Evolutionary conservation across 1,139 yeast species (phyloP), one percentile per base, ranked within the genome.

Genomic region (Sugiyamaella neomexicana): DNA sequence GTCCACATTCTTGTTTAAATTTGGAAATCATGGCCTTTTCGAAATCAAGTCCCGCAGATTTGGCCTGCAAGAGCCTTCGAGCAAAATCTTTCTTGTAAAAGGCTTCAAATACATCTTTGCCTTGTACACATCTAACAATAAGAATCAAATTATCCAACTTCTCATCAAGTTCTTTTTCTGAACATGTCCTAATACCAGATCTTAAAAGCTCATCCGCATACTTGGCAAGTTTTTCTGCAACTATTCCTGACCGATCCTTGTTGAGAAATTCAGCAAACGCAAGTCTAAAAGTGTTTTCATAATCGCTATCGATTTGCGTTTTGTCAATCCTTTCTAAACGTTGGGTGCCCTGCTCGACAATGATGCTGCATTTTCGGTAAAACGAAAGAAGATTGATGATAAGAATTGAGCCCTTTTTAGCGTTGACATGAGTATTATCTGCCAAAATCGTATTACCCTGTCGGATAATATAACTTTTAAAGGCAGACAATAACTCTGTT

Each of bases 11-110:
- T 2, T 61, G 58, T 45, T 62, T 63, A 29, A 75, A 58, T 20
- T 61, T 57, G 0, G 60, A 39, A 8, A 74, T 57, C 46, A 72
- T 57, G 8, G 58, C 51, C 7, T 62, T 55, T 52, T 73, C 76
- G 2, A 67, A 62, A 8, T 60, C 63, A 1, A 62, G 50, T 31
- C 65, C 63, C 9, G 64, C 66, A 1, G 69, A 55, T 20, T 67
- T 65, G 25, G 65, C 60, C 17, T 65, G 66, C 2, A 74, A 60
- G 5, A 75, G 58, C n/a, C 78, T 66, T 50, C 65, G 67, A 1
- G 75, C 70, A 8, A 75, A 60, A 52, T 72, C 73, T 44, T 67
- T 65, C 55, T 72, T 69, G 60, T 72, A 74, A 31, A 62, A 60
- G 27, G 66, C 68, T 41, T 70, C 66, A 54, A 74, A 73, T 5